phyloP scores from a whole-genome alignment of 139 green algal genomes.

The Tetraselmis striata region DNA sequence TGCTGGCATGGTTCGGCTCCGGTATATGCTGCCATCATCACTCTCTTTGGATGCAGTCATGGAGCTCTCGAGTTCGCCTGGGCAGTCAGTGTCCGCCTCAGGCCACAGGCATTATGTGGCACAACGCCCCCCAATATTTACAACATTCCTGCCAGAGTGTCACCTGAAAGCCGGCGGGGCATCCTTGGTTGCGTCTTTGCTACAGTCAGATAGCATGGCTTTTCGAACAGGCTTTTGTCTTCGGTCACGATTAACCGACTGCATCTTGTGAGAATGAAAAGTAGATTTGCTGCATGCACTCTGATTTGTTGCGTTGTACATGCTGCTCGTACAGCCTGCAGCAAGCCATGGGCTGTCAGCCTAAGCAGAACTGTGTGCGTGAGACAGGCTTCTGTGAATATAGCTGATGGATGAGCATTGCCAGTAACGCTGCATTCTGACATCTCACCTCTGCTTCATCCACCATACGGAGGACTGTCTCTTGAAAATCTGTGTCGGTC shows the following conservation, averaged over 20 bases:
- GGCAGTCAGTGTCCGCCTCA: too few relatives aligned
- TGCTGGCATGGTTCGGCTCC: neutral
- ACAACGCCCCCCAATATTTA: too few relatives aligned
- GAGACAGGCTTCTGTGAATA: too few relatives aligned
- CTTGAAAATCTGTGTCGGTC: neutral
- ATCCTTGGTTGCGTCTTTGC: neutral
- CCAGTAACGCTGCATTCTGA: too few relatives aligned
- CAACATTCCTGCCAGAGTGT: too few relatives aligned
- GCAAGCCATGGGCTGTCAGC: too few relatives aligned
- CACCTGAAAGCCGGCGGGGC: neutral
- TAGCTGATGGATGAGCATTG: too few relatives aligned
- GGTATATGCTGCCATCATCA: neutral
- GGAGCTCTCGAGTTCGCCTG: neutral
- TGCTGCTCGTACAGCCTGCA: neutral
- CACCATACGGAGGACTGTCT: neutral
- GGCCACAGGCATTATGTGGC: too few relatives aligned
- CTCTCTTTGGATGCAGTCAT: neutral
- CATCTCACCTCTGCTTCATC: neutral
- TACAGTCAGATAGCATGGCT: neutral
- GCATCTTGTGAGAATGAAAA: neutral
- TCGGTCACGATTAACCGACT: neutral
- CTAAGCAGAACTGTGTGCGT: too few relatives aligned
- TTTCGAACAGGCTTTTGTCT: neutral
- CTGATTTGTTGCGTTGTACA: neutral
- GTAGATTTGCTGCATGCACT: neutral